Conservation (phyloP, 306 rosid species). For the Prunus mume region DNA sequence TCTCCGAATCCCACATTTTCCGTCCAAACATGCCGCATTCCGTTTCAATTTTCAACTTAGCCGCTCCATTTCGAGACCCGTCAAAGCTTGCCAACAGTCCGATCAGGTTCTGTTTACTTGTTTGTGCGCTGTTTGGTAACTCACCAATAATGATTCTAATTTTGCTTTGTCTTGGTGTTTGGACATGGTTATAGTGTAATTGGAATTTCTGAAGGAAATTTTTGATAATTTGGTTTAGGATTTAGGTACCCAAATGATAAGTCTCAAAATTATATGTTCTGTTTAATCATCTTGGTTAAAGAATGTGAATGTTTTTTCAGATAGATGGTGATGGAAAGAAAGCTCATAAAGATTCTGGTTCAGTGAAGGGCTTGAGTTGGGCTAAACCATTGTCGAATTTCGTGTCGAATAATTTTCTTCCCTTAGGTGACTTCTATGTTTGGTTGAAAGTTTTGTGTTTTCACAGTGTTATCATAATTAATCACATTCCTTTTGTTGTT, state of each 20-base stretch:
- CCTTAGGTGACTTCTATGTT: conserved; percentile 52
- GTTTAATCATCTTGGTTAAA: neutral
- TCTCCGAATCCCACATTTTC: conserved; percentile 19
- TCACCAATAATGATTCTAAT: neutral
- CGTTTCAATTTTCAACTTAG: conserved; percentile 1
- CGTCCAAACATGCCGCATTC: neutral
- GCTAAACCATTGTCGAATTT: conserved; percentile 49
- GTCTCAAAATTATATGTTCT: neutral
- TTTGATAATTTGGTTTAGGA: neutral
- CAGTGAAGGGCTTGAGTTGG: conserved; percentile 44
- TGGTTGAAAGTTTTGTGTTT: neutral
- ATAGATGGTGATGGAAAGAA: conserved; percentile 45
- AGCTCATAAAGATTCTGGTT: conserved; percentile 13
- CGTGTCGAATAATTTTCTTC: conserved; percentile 61
- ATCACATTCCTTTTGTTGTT: neutral
- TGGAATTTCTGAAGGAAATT: neutral
- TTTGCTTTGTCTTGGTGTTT: neutral
- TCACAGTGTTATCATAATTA: neutral
- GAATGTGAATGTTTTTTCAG: conserved; percentile 35
- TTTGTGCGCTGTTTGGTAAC: conserved; percentile 10
- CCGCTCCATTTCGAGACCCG: conserved; percentile 24
- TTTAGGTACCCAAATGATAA: neutral
- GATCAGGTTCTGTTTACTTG: conserved; percentile 45
- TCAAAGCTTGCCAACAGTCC: conserved; percentile 47
- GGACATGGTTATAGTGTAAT: neutral